Base-by-base conservation (phyloP, 768 basidiomycete species). In the Clitopilus passeckerianus region DNA sequence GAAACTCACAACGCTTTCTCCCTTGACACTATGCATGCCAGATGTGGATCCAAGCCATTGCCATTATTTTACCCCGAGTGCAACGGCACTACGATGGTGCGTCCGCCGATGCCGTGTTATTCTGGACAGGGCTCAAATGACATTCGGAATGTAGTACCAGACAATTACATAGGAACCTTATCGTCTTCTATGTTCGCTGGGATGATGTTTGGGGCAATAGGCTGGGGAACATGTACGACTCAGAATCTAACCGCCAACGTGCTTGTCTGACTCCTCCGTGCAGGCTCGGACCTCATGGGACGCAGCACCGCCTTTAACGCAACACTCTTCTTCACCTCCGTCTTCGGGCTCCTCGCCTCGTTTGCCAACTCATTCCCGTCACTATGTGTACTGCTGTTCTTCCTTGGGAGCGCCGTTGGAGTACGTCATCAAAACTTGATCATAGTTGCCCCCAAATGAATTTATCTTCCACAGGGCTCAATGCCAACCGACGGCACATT, bases 401-500 rank as follows among this genome's bases (percentile, higher is more conserved):
- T 93, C 46, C 80, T 99, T 0, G 96, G 97, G 3, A 95, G 89
- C 57, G 90, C 95, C 6, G 93, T 99, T 6, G 97, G 96, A 57
- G 95, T 92, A 73, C 73, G 86, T 74, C 37, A 41, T n/a, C 16
- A 12, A 15, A 18, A n/a, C 34, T 44, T 59, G 37, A 34, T 56
- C 20, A 14, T 50, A 20, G 34, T 6, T 59, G 16, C 24, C 53
- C 30, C 53, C 30, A 33, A 34, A 50, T 53, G 33, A 30, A 57
- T 41, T 34, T 52, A 55, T 18, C 20, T 53, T 41, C 24, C 34
- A 18, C 54, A 95, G 92, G 89, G 95, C 41, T 89, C 93, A 44
- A 96, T 98, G 93, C 95, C 95, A 0, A 98, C 95, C 0, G 96
- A 98, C 64, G 95, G 95, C 6, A 98, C 94, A 0, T 84, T 96